Evolutionary conservation across 2,329 filamentous ascomycete species (phyloP).

Genomic region (Monosporascus sp.): DNA sequence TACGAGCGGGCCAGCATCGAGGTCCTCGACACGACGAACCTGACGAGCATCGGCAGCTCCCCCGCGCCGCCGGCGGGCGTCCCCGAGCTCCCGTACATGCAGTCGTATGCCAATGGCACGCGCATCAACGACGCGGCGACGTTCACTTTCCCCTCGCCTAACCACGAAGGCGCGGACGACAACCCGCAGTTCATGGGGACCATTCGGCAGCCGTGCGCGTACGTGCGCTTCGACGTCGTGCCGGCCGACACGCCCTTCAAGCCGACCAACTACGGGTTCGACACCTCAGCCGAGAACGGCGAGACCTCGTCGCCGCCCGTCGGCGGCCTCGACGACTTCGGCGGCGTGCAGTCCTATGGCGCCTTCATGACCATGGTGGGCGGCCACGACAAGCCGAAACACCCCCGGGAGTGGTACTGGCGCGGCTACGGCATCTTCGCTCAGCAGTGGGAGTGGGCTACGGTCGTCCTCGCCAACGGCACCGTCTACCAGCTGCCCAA

Average conservation of each 20-base stretch:
- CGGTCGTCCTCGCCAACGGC: not conserved
- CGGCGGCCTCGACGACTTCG: not conserved
- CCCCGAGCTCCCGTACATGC: not conserved
- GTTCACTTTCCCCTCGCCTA: slow-evolving; percentile 1
- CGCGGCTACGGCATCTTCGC: not conserved
- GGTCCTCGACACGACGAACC: not conserved
- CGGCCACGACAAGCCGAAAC: not conserved
- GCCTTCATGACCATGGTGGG: not conserved
- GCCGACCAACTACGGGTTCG: not conserved
- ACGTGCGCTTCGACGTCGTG: not conserved
- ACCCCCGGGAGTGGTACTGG: not conserved
- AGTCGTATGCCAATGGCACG: not conserved
- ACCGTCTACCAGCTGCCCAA: not conserved
- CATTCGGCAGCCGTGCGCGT: not conserved
- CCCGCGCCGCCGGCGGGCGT: not conserved
- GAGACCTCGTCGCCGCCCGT: not conserved
- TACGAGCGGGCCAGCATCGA: not conserved
- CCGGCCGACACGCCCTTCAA: not conserved
- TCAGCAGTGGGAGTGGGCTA: not conserved
- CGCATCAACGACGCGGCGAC: not conserved
- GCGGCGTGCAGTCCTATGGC: not conserved
- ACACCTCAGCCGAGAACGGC: not conserved
- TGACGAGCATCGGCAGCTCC: not conserved
- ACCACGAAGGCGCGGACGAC: not conserved
- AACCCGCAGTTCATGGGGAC: not conserved